phyloP scores from a whole-genome alignment of 441 rosid genomes.

The Euphorbia celastroides region DNA sequence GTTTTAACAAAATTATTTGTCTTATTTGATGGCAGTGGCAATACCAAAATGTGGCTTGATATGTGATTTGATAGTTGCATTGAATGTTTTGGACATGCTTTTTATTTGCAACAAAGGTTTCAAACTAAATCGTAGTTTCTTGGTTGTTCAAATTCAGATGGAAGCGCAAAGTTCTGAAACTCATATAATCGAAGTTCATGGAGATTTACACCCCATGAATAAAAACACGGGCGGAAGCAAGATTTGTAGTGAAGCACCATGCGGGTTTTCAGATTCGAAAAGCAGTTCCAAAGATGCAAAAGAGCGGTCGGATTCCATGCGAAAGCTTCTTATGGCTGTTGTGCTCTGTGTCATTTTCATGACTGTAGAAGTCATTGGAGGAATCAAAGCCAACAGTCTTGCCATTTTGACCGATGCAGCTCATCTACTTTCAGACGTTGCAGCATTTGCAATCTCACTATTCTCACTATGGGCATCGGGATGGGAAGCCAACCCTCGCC shows the following conservation, averaged over 20 bases:
- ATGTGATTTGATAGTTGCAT: neutral
- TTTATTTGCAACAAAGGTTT: neutral
- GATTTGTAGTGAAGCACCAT: conserved; percentile 46
- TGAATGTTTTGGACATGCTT: neutral
- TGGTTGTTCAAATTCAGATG: conserved; percentile 36
- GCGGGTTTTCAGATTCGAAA: conserved; percentile 54
- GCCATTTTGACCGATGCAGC: conserved; percentile 72
- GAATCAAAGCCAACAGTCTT: conserved; percentile 65
- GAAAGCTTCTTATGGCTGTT: conserved; percentile 53
- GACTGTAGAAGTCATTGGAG: conserved; percentile 58
- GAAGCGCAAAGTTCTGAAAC: conserved; percentile 32
- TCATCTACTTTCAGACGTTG: conserved; percentile 61
- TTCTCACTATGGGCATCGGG: conserved; percentile 68
- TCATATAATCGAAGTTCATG: conserved; percentile 37
- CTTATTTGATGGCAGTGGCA: no score
- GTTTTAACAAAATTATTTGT: no score
- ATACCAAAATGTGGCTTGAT: neutral
- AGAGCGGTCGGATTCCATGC: conserved; percentile 49
- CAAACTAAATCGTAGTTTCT: neutral
- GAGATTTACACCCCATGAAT: conserved; percentile 29
- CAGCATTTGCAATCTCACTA: conserved; percentile 59
- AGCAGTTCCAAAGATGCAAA: conserved; percentile 44
- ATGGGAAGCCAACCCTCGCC: conserved; percentile 71
- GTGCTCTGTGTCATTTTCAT: conserved; percentile 52
- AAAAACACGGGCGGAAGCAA: conserved; percentile 27